Conservation (phyloP, 2,329 filamentous ascomycete species). For the Arthroderma sp. region DNA sequence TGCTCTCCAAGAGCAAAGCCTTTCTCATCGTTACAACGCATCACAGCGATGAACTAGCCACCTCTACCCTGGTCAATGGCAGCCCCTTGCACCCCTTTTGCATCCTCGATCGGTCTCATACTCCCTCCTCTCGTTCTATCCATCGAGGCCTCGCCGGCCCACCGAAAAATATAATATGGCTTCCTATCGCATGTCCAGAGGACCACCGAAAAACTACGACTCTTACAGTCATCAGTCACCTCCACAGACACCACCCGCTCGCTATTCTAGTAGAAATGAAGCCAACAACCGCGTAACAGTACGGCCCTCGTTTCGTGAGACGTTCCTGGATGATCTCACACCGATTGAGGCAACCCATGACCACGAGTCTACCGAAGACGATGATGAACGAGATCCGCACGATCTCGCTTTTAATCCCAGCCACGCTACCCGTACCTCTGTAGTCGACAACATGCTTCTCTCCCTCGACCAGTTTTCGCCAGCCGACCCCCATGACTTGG, state of each 20-base stretch:
- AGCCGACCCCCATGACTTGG: conserved; percentile 2
- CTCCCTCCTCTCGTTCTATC: too few species aligned
- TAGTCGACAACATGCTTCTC: conserved; percentile 90
- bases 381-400: conserved; percentile 25
- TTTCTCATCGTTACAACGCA: too few species aligned
- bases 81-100: too few species aligned
- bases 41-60: too few species aligned
- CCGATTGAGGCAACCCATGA: conserved; percentile 21
- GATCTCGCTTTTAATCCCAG: conserved; percentile 23
- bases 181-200: conserved; percentile 4
- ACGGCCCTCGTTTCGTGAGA: conserved; percentile 26
- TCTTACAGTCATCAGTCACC: conserved; percentile 18
- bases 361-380: conserved; percentile 13
- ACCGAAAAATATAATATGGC: not conserved
- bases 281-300: not conserved
- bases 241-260: conserved; percentile 28
- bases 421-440: conserved; percentile 70
- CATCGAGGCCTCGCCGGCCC: too few species aligned
- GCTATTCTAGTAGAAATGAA: conserved; percentile 14
- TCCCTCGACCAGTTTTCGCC: conserved; percentile 67
- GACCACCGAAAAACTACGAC: conserved; percentile 8
- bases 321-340: conserved; percentile 26
- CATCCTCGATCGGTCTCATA: too few species aligned
- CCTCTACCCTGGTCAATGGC: too few species aligned
- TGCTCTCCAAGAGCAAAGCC: too few species aligned